Evolutionary conservation across 177 flowering plant genomes (phyloP), one percentile per base, ranked within the genome.

Genomic region (Vitis hybrid): DNA sequence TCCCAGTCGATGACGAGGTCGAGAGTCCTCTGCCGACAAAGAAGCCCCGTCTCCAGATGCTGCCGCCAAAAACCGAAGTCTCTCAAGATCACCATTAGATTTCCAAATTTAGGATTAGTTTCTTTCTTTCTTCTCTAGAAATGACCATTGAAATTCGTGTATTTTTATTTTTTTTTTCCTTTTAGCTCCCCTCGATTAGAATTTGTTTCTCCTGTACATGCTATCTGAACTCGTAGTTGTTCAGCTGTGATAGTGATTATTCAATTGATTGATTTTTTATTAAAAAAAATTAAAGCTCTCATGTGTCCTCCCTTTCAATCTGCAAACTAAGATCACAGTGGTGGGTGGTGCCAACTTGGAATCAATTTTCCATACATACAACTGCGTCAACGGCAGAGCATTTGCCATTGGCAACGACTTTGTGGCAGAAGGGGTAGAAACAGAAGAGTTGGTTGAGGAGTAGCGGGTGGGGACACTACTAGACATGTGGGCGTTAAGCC

Each of bases 21-120:
- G 82, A 83, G 70, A 84, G 88, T 63, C 91, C 91, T 7, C 84
- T 63, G 8, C 89, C 91, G 7, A 24, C 71, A 18, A 88, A 88
- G 82, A 84, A 80, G 70, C 79, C 84, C 13, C 83, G 88, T 6
- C 51, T 84, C n/a, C 61, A 74, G 50, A 40, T 73, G 46, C 32
- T 24, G 48, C 40, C 70, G 12, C 35, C 65, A 12, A 75, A 75
- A 27, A 6, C 72, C 3, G 80, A 76, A 64, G 2, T 60, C 27
- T 27, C 56, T 12, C n/a, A 60, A 58, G 19, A 17, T 60, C 48
- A 27, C 21, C 56, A 67, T 4, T 65, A 4, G 70, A 52, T 21
- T 30, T 46, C 15, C 46, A 55, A 66, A 17, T n/a, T 50, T 57
- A 18, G 65, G n/a, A 24, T 1, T 71, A n/a, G 4, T 51, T 24